A percentile compares a stretch with the other conserved stretches of the same genome.
phyloP scores from a whole-genome alignment of 2,329 filamentous ascomycete genomes.

The Pseudocercospora pini-densiflorae region DNA sequence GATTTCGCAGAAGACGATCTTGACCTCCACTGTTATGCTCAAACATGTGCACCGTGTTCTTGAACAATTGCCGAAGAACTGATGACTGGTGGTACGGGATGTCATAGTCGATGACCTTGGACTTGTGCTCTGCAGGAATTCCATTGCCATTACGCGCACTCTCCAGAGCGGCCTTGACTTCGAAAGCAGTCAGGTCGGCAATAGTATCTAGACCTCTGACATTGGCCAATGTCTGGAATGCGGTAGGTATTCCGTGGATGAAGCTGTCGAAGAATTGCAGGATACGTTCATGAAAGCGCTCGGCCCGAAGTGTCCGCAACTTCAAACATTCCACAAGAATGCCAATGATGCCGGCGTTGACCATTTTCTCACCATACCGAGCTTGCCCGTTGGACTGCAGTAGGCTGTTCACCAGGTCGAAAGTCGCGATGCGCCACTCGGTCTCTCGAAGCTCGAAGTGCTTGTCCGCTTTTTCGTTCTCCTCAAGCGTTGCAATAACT shows the following conservation, averaged over 20 bases:
- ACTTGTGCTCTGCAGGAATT: slow-evolving; percentile 73
- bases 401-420: slow-evolving; percentile 83
- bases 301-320: slow-evolving; percentile 78
- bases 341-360: slow-evolving; percentile 86
- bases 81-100: slow-evolving; percentile 94
- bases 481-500: slow-evolving; percentile 79
- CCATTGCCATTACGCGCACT: slow-evolving; percentile 71
- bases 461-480: slow-evolving; percentile 59
- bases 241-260: slow-evolving; percentile 78
- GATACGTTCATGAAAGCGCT: slow-evolving; percentile 81
- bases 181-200: slow-evolving; percentile 80
- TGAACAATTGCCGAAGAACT: slow-evolving; percentile 89
- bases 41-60: slow-evolving; percentile 97
- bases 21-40: slow-evolving; percentile 79
- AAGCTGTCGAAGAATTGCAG: slow-evolving; percentile 87
- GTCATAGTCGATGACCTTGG: slow-evolving; percentile 86
- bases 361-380: slow-evolving; percentile 79
- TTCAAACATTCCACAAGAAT: slow-evolving; percentile 88
- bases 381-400: slow-evolving; percentile 55
- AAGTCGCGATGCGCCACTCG: slow-evolving; percentile 88
- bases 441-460: slow-evolving; percentile 69
- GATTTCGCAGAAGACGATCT: slow-evolving; percentile 85
- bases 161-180: slow-evolving; percentile 72
- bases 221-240: slow-evolving; percentile 80
- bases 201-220: slow-evolving; percentile 88